A percentile compares a stretch with the other conserved stretches of the same genome.
These are phyloP conservation scores for Hypoxylon rubiginosum DNA, from an alignment of 2,329 filamentous ascomycete genomes.

Conservation along the genomic window DNA sequence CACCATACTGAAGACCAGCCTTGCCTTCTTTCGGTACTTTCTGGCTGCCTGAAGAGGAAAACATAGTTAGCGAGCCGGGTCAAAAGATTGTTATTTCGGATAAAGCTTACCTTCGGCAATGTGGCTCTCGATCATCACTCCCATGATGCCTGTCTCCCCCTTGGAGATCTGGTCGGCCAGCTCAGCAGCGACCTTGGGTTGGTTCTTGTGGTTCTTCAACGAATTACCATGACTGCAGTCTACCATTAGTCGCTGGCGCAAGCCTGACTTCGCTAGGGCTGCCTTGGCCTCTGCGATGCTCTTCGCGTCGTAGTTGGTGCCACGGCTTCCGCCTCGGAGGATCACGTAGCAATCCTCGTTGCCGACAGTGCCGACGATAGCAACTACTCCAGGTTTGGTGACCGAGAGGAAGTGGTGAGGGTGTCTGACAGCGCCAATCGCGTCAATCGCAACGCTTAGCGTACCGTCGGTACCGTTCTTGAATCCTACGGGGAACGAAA, in stretches of 20 bases:
- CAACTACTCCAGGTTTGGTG: conserved; percentile 94
- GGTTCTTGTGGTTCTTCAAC: conserved; percentile 95
- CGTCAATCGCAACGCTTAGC: conserved; percentile 90
- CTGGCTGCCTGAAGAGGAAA: conserved; percentile 73
- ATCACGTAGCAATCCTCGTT: conserved; percentile 99
- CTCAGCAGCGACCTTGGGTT: conserved; percentile 88
- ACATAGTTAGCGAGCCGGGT: conserved; percentile 45
- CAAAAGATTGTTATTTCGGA: conserved; percentile 15
- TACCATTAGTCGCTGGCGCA: conserved; percentile 88
- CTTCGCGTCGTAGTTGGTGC: conserved; percentile 91
- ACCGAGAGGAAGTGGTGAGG: conserved; percentile 98
- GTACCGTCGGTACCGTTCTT: conserved; percentile 98
- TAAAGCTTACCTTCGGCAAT: conserved; percentile 83
- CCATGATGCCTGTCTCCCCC: conserved; percentile 91
- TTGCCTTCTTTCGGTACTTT: conserved; percentile 92
- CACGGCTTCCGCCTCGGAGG: conserved; percentile 89
- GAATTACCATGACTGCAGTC: conserved; percentile 99
- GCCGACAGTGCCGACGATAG: conserved; percentile 92
- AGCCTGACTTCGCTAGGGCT: conserved; percentile 79
- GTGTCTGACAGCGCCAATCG: conserved; percentile 91
- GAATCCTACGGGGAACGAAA: conserved; percentile 98
- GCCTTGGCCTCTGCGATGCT: conserved; percentile 88
- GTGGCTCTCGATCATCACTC: conserved; percentile 99
- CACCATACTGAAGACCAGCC: conserved; percentile 87
- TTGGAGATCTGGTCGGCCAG: conserved; percentile 86